A percentile compares a stretch with the other conserved stretches of the same genome.
Evolutionary conservation across 305 asterid species (phyloP).

Genomic region (Fraxinus floribunda): DNA sequence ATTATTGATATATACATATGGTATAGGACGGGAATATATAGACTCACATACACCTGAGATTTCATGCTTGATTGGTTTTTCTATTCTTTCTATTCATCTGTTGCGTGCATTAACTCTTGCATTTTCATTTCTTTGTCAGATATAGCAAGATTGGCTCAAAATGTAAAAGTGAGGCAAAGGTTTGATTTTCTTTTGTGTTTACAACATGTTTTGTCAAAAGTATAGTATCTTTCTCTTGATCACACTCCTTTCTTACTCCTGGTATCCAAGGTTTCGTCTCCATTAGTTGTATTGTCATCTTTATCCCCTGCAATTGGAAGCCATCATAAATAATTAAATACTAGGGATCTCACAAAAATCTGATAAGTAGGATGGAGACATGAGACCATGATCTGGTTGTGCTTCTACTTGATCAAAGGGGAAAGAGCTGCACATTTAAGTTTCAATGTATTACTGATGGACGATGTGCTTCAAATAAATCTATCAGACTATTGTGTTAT

Average conservation of each 20-base stretch:
- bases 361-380: background rate
- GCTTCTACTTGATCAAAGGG: background rate
- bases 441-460: background rate
- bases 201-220: background rate
- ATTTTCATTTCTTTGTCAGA: constrained; percentile 41
- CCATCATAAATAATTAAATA: background rate
- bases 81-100: background rate
- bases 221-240: background rate
- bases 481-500: background rate
- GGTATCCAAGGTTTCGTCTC: background rate
- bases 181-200: constrained; percentile 25
- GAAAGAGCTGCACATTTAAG: background rate
- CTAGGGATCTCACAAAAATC: background rate
- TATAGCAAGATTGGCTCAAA: constrained; percentile 79
- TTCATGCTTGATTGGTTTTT: background rate
- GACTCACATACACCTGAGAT: background rate
- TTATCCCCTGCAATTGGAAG: background rate
- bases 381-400: background rate
- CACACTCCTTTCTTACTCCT: background rate
- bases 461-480: background rate
- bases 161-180: constrained; percentile 92
- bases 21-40: background rate
- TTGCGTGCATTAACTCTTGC: background rate
- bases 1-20: background rate
- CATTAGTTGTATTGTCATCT: background rate